Conservation (phyloP, 257 asterid genomes). For the Solanum paucissectum region DNA sequence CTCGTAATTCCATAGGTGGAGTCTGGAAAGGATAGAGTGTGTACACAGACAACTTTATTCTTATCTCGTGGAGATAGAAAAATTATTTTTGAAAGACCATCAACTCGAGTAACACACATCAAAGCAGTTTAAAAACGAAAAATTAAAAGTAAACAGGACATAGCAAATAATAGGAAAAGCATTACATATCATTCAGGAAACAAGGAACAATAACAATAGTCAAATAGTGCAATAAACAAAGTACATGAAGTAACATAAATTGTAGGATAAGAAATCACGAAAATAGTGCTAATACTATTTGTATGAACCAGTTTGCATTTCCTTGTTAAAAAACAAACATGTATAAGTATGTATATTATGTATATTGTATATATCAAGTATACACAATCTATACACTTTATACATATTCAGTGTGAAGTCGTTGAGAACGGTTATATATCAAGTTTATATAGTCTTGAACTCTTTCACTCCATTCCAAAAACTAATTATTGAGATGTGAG, state of each 20-base stretch:
- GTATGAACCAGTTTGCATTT: background rate
- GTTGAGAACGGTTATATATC: rapidly evolving
- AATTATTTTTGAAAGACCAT: background rate
- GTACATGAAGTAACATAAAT: background rate
- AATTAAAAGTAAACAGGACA: background rate
- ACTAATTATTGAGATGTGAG: too few species aligned
- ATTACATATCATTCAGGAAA: background rate
- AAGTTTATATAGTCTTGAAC: background rate
- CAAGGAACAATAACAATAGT: background rate
- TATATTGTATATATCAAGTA: background rate
- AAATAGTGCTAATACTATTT: background rate
- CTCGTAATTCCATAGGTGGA: background rate
- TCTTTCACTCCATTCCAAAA: background rate
- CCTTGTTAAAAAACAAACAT: background rate
- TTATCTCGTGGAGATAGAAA: background rate
- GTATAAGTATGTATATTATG: background rate
- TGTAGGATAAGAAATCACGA: background rate
- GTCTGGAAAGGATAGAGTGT: background rate
- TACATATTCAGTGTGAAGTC: background rate
- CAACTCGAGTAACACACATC: background rate
- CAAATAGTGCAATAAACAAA: background rate
- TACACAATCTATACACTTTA: background rate
- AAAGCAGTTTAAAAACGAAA: background rate
- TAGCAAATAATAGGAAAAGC: background rate
- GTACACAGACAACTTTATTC: background rate